Evolutionary conservation across 768 basidiomycete genomes (phyloP).

Genomic region (Leccinum pellstonianum): DNA sequence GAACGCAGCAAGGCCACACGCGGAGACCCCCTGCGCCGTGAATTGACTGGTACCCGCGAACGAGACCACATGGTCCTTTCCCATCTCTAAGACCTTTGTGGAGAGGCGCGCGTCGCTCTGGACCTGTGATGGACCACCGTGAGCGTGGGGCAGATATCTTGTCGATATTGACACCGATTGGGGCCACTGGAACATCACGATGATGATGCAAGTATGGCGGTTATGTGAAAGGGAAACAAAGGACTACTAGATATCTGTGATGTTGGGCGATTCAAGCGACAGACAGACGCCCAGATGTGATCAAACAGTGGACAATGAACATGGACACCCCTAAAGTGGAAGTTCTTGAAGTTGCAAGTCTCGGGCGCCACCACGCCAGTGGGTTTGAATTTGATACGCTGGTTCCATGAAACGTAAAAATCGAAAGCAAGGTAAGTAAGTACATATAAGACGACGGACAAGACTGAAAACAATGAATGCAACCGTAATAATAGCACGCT

Average conservation of each 20-base stretch:
- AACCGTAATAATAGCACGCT: not conserved
- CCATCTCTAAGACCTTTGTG: slow-evolving; percentile 21
- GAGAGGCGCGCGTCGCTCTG: not conserved
- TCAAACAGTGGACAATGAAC: too few relatives aligned
- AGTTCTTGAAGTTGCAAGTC: too few relatives aligned
- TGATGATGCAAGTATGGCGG: not conserved
- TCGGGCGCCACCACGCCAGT: too few relatives aligned
- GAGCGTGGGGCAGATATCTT: not conserved
- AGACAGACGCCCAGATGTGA: not conserved
- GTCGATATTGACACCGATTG: not conserved
- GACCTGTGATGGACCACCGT: not conserved
- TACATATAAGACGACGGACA: not conserved
- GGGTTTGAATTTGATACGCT: too few relatives aligned
- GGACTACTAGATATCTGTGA: not conserved
- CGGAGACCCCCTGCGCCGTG: slow-evolving; percentile 41
- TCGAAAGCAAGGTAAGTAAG: not conserved
- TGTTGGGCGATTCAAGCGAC: not conserved
- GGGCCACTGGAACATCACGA: slow-evolving; percentile 5
- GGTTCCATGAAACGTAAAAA: not conserved
- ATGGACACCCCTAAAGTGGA: too few relatives aligned
- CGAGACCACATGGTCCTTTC: slow-evolving; percentile 42
- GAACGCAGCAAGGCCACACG: slow-evolving; percentile 66
- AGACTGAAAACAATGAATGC: not conserved
- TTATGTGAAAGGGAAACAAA: not conserved
- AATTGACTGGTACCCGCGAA: slow-evolving; percentile 59